Evolutionary conservation across 2,329 filamentous ascomycete species (phyloP), one percentile per base, ranked within the genome.

Genomic region (Cyclaneusma minus): DNA sequence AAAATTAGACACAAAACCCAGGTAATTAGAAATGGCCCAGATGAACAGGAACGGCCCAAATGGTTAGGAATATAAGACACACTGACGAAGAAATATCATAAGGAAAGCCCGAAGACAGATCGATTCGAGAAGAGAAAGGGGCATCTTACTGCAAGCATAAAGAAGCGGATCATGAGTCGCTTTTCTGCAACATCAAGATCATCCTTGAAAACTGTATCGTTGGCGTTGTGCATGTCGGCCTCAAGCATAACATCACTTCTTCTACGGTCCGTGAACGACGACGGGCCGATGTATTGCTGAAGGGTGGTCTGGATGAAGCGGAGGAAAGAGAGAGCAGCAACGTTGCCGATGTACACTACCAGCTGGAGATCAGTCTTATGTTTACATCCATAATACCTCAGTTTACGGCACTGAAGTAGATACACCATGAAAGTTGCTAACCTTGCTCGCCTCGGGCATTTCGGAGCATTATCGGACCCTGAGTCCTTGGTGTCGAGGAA

Each of bases 161-260:
- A 11, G 7, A 7, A 8, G 18, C 18, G 18, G 8, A 20, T 11
- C 7, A 8, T 11, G n/a, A 8, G 8, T 20, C 45, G 43, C 7
- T 45, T 37, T 6, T 46, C 37, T n/a, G 35, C 32, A 9, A 41
- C 30, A 19, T 47, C 44, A 16, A 50, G 42, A 15, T 50, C 44
- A 4, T 51, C 39, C 6, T 47, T 41, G 16, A 42, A 37, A 7
- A 48, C 43, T 16, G 43, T 33, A 23, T 53, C 45, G 16, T 15
- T 25, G 21, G 29, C 36, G n/a, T 47, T 42, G 4, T 44, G 46
- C 6, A 45, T 42, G 21, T 60, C 53, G 10, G 52, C 56, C 37
- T 68, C 63, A 1, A 67, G 55, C 59, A 68, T 65, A 18, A 52
- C 55, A 27, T 64, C 56, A n/a, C 52, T 56, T 21, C 54, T 54